phyloP scores from a whole-genome alignment of 805 yeast species.

The Myxozyma neglecta region DNA sequence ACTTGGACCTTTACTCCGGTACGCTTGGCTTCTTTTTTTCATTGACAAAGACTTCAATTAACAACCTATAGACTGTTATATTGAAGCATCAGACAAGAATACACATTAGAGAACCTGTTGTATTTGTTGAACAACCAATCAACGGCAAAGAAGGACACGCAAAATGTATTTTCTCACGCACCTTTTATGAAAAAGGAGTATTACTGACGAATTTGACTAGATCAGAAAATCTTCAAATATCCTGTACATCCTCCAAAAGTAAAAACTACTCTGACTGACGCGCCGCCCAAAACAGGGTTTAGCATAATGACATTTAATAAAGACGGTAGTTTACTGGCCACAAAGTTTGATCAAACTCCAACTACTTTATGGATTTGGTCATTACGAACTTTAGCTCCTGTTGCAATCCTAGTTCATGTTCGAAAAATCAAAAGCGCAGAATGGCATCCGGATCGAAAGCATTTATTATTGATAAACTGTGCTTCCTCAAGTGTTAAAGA shows the following conservation, averaged over 20 bases:
- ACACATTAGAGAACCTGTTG: constrained; percentile 6
- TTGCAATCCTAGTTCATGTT: constrained; percentile 28
- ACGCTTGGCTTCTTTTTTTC: background rate
- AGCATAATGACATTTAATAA: constrained; percentile 18
- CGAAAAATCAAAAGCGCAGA: constrained; percentile 15
- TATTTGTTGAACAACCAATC: constrained; percentile 27
- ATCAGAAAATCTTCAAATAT: constrained; percentile 9
- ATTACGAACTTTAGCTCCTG: constrained; percentile 12
- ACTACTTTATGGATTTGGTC: constrained; percentile 32
- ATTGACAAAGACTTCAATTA: background rate
- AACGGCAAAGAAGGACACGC: constrained; percentile 9
- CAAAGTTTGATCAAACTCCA: constrained; percentile 21
- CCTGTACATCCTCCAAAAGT: constrained; percentile 23
- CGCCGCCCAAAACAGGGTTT: constrained; percentile 26
- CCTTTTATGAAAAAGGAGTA: background rate
- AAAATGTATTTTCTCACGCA: constrained; percentile 8
- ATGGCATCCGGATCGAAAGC: constrained; percentile 25
- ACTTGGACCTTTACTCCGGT: constrained; percentile 30
- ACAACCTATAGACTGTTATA: constrained; percentile 5
- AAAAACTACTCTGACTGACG: constrained; percentile 8
- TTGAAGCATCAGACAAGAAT: constrained; percentile 13
- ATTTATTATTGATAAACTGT: constrained; percentile 17
- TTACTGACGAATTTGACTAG: background rate
- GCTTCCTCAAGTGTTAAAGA: constrained; percentile 6
- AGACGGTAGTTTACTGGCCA: constrained; percentile 28